Evolutionary conservation across 1,284 basidiomycete species (phyloP).

Genomic region (Ganoderma sinense): DNA sequence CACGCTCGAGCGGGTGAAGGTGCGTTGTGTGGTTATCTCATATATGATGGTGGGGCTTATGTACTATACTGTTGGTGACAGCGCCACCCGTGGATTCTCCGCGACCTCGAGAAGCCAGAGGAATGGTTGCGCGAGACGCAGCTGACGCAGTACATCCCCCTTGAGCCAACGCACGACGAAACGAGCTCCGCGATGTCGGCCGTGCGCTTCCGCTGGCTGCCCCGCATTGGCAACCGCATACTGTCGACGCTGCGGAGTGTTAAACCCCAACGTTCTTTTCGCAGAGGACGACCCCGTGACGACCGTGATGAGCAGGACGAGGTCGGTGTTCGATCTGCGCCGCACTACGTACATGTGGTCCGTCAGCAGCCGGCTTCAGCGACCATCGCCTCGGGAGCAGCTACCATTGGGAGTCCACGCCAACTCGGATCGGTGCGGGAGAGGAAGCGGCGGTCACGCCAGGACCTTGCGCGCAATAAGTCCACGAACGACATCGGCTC

Average conservation of each 20-base stretch:
- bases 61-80: constrained; percentile 38
- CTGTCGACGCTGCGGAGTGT: constrained; percentile 53
- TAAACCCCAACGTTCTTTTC: constrained; percentile 47
- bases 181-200: constrained; percentile 79
- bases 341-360: constrained; percentile 27
- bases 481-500: constrained; percentile 35
- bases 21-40: constrained; percentile 44
- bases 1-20: constrained; percentile 88
- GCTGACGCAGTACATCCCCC: constrained; percentile 61
- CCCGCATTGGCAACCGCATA: constrained; percentile 44
- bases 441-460: constrained; percentile 33
- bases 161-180: constrained; percentile 83
- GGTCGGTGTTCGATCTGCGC: constrained; percentile 43
- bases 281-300: constrained; percentile 35
- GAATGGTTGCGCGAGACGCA: constrained; percentile 86
- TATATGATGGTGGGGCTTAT: constrained; percentile 8
- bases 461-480: constrained; percentile 33
- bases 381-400: background rate
- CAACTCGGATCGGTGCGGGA: constrained; percentile 30
- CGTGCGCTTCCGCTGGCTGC: constrained; percentile 56
- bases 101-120: constrained; percentile 73
- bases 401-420: background rate
- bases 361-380: constrained; percentile 10
- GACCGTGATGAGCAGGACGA: constrained; percentile 35
- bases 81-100: constrained; percentile 81